A percentile compares a stretch with the other conserved stretches of the same genome.
These are phyloP conservation scores for Rhododendron williamsianum DNA, from an alignment of 148 eudicot genomes.

Conservation along the genomic window DNA sequence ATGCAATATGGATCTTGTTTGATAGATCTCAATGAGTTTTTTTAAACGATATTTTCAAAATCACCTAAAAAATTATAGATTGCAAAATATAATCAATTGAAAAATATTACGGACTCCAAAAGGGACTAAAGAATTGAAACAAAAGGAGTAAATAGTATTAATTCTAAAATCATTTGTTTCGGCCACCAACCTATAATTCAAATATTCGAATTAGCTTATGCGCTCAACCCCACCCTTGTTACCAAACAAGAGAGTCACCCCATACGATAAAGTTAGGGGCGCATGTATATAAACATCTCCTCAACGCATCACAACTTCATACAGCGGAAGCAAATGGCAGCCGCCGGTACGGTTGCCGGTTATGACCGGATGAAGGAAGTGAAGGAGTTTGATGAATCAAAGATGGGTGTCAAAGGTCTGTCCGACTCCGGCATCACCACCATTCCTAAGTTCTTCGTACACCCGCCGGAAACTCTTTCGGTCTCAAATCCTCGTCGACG, in stretches of 20 bases:
- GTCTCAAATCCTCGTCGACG: not conserved
- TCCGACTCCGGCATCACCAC: constrained; percentile 24
- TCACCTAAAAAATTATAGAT: too few species aligned
- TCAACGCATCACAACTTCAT: not conserved
- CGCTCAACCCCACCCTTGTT: too few species aligned
- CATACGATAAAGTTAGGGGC: not conserved
- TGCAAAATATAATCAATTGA: too few species aligned
- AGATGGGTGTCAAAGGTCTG: constrained; percentile 29
- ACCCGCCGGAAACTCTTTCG: constrained; percentile 17
- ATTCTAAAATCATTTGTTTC: too few species aligned
- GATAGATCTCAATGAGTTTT: too few species aligned
- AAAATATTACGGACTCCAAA: too few species aligned
- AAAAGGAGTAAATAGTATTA: too few species aligned
- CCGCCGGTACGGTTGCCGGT: not conserved
- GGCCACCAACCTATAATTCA: too few species aligned
- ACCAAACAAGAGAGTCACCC: not conserved
- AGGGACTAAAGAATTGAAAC: too few species aligned
- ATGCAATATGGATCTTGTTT: too few species aligned
- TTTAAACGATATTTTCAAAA: too few species aligned
- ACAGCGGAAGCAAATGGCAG: not conserved
- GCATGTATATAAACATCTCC: not conserved
- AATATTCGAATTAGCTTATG: too few species aligned
- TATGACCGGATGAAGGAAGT: constrained; percentile 23
- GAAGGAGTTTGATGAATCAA: constrained; percentile 22
- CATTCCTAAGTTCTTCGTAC: constrained; percentile 24